Conservation (phyloP, 441 rosid species). For the Erodium texanum region DNA sequence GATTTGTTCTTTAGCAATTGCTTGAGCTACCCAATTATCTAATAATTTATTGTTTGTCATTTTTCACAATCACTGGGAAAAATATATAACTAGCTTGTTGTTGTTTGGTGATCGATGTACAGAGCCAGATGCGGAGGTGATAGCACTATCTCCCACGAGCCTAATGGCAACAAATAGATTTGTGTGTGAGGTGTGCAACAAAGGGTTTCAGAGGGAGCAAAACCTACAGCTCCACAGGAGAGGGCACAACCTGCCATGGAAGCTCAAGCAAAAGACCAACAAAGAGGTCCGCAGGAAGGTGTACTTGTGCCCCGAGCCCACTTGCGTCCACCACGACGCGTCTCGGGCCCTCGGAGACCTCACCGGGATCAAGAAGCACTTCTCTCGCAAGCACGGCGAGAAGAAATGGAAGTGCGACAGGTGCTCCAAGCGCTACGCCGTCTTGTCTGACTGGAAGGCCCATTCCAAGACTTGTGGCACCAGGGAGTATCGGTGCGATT, state of each 20-base stretch:
- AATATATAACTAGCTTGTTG: no score
- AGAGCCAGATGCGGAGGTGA: not conserved
- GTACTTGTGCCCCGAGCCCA: conserved; percentile 86
- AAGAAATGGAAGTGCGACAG: conserved; percentile 71
- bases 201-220: not conserved
- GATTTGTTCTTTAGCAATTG: no score
- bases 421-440: conserved; percentile 84
- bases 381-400: conserved; percentile 79
- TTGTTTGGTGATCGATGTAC: no score
- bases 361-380: conserved; percentile 87
- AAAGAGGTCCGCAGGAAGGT: conserved; percentile 82
- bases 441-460: conserved; percentile 49
- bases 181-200: no score
- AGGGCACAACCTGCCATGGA: conserved; percentile 74
- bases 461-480: conserved; percentile 28
- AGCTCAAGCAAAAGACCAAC: conserved; percentile 69
- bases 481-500: conserved; percentile 74
- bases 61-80: no score
- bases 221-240: not conserved
- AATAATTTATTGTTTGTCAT: no score
- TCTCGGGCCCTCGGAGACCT: conserved; percentile 94
- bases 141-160: not conserved
- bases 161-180: no score
- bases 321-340: conserved; percentile 93
- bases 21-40: no score